Percentiles rank a stretch among this genome's conserved stretches.
Evolutionary conservation across 352 stramenopile species (phyloP).

Genomic region (Pythium sukuiense): DNA sequence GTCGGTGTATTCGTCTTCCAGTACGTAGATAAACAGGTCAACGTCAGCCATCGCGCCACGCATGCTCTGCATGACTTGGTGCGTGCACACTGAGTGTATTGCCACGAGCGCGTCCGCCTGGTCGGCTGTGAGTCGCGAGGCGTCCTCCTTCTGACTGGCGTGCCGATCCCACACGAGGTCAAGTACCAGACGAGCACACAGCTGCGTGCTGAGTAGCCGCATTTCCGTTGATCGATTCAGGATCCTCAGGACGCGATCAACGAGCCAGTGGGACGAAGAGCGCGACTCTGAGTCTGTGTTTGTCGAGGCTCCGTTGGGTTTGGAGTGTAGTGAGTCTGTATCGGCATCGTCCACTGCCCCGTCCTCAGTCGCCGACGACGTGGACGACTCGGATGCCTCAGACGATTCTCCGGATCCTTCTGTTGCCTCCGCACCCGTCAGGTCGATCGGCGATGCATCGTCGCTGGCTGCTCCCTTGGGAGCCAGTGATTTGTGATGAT

Average conservation of each 20-base stretch:
- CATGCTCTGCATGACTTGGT: conserved; percentile 84
- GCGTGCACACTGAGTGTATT: conserved; percentile 64
- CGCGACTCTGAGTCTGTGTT: neutral
- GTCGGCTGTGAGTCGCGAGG: conserved; percentile 8
- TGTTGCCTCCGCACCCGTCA: conserved; percentile 3
- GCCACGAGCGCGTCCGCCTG: conserved; percentile 39
- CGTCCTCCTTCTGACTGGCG: neutral
- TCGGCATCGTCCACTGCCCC: neutral
- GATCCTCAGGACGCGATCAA: conserved; percentile 44
- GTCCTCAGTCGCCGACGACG: neutral
- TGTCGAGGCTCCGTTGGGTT: neutral
- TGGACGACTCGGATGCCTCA: conserved; percentile 12
- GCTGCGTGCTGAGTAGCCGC: conserved; percentile 55
- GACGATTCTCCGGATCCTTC: conserved; percentile 14
- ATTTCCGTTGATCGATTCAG: conserved; percentile 49
- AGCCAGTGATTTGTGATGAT: conserved; percentile 20
- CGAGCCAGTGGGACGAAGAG: conserved; percentile 43
- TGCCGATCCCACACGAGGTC: conserved; percentile 52
- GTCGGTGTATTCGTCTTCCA: conserved; percentile 64
- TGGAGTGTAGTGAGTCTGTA: neutral
- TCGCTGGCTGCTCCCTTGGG: neutral
- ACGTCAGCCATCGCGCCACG: conserved; percentile 75
- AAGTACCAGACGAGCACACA: conserved; percentile 51
- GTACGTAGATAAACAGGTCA: conserved; percentile 78
- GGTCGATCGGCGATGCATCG: too few relatives aligned